Percentiles rank a stretch among this genome's conserved stretches.
phyloP scores from a whole-genome alignment of 2,329 filamentous ascomycete species.

The Penicillium polonicum region DNA sequence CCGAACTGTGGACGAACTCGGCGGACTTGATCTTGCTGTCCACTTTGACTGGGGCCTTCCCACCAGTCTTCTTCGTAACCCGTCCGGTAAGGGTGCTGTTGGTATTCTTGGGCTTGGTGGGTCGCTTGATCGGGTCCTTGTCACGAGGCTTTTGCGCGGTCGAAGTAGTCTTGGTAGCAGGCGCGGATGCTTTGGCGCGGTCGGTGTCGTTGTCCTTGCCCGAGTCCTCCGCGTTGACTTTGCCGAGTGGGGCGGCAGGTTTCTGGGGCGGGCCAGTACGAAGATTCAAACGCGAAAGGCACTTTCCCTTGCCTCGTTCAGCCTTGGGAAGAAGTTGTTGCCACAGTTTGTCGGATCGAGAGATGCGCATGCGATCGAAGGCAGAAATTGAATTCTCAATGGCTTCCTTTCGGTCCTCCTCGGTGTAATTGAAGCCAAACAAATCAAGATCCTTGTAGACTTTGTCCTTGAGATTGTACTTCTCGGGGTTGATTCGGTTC shows the following conservation, averaged over 20 bases:
- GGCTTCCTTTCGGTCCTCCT: slow-evolving; percentile 57
- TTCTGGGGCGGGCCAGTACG: slow-evolving; percentile 16
- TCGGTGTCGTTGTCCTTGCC: slow-evolving; percentile 43
- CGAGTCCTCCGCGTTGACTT: slow-evolving; percentile 41
- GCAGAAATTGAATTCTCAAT: slow-evolving; percentile 63
- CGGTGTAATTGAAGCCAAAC: slow-evolving; percentile 60
- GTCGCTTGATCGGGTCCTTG: slow-evolving; percentile 36
- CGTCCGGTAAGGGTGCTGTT: slow-evolving; percentile 49
- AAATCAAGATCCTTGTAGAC: slow-evolving; percentile 62
- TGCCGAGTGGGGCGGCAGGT: neutral
- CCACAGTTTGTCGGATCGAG: slow-evolving; percentile 61
- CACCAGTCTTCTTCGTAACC: slow-evolving; percentile 48
- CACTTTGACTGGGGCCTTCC: slow-evolving; percentile 37
- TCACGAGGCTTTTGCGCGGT: slow-evolving; percentile 40
- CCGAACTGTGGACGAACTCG: slow-evolving; percentile 55
- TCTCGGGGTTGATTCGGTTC: slow-evolving; percentile 48
- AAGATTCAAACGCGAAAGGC: slow-evolving; percentile 59
- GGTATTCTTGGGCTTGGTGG: slow-evolving; percentile 49
- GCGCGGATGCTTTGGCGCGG: slow-evolving; percentile 28
- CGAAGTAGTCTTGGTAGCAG: slow-evolving; percentile 28
- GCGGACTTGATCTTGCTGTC: slow-evolving; percentile 54
- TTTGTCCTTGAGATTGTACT: slow-evolving; percentile 58
- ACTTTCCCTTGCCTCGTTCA: slow-evolving; percentile 62
- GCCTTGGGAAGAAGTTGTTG: slow-evolving; percentile 60
- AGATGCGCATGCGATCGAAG: slow-evolving; percentile 61